phyloP scores from a whole-genome alignment of 1,284 basidiomycete genomes.

The Pseudomicrostroma phylloplanum region DNA sequence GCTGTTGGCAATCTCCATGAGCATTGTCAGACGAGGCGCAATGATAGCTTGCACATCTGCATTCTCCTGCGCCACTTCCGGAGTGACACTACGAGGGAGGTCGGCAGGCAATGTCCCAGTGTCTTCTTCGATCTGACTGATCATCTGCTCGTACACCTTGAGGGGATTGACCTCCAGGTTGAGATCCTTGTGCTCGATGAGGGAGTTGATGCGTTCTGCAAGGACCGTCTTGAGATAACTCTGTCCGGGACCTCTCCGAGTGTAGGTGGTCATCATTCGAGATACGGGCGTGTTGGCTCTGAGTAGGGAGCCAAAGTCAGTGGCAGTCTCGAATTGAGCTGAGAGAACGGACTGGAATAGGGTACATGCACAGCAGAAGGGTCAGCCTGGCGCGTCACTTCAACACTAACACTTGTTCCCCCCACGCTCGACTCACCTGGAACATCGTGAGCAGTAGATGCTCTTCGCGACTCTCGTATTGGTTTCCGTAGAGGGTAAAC shows the following conservation, averaged over 20 bases:
- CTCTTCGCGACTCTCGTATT: constrained; percentile 97
- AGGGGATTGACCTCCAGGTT: constrained; percentile 98
- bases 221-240: constrained; percentile 94
- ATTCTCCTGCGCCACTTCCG: constrained; percentile 87
- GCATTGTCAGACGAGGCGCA: constrained; percentile 87
- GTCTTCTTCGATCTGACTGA: constrained; percentile 94
- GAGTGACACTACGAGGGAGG: constrained; percentile 81
- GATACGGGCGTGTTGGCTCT: constrained; percentile 98
- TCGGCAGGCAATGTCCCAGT: constrained; percentile 82
- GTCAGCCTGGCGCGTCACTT: not conserved
- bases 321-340: constrained; percentile 95
- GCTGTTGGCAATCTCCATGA: constrained; percentile 97
- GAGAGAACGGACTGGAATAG: constrained; percentile 82
- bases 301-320: constrained; percentile 91
- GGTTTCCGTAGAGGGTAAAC: constrained; percentile 99
- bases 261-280: constrained; percentile 99
- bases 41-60: constrained; percentile 94
- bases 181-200: constrained; percentile 96
- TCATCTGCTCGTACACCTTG: constrained; percentile 98
- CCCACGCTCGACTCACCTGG: constrained; percentile 54
- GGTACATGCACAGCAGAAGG: not conserved
- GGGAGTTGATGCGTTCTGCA: constrained; percentile 91
- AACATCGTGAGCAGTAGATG: constrained; percentile 98
- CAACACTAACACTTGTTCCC: not conserved
- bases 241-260: constrained; percentile 91